Percentiles rank a stretch among this genome's conserved stretches.
Evolutionary conservation across 768 basidiomycete genomes (phyloP).

Genomic region (Psilocybe subaeruginosa): DNA sequence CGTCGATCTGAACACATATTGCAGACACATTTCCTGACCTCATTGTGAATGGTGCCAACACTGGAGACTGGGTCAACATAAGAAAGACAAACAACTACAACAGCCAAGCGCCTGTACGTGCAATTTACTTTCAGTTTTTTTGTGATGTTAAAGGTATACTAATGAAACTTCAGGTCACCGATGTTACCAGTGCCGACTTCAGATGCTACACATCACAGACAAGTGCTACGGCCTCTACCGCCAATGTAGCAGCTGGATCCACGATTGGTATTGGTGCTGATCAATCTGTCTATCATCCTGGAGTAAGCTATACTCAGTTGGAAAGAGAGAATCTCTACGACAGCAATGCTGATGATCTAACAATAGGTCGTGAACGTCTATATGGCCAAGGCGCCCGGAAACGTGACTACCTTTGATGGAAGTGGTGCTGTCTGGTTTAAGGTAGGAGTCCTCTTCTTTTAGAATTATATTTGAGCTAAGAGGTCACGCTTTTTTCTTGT

Average conservation of each 20-base stretch:
- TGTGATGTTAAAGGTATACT: no score
- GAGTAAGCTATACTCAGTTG: conserved; percentile 13
- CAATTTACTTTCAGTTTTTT: neutral
- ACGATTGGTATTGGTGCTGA: conserved; percentile 22
- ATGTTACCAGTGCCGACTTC: conserved; percentile 50
- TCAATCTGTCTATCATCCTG: conserved; percentile 21
- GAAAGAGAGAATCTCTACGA: neutral
- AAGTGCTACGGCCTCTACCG: conserved; percentile 42
- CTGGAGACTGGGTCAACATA: conserved; percentile 43
- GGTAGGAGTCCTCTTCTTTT: conserved; percentile 23
- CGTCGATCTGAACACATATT: neutral
- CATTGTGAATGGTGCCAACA: conserved; percentile 40
- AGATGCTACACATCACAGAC: conserved; percentile 49
- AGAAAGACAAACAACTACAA: conserved; percentile 51
- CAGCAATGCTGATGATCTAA: neutral
- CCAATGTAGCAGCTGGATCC: conserved; percentile 32
- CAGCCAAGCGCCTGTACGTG: conserved; percentile 37
- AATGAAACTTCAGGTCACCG: conserved; percentile 36
- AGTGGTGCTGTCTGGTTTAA: conserved; percentile 54
- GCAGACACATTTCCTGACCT: conserved; percentile 51
- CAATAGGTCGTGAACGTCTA: conserved; percentile 16
- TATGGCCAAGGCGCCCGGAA: conserved; percentile 29
- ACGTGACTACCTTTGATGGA: conserved; percentile 36
- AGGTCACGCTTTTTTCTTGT: neutral
- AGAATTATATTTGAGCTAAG: neutral